A percentile compares a stretch with the other conserved stretches of the same genome.
phyloP scores from a whole-genome alignment of 1,284 basidiomycete genomes.

The Trametes versicolor region DNA sequence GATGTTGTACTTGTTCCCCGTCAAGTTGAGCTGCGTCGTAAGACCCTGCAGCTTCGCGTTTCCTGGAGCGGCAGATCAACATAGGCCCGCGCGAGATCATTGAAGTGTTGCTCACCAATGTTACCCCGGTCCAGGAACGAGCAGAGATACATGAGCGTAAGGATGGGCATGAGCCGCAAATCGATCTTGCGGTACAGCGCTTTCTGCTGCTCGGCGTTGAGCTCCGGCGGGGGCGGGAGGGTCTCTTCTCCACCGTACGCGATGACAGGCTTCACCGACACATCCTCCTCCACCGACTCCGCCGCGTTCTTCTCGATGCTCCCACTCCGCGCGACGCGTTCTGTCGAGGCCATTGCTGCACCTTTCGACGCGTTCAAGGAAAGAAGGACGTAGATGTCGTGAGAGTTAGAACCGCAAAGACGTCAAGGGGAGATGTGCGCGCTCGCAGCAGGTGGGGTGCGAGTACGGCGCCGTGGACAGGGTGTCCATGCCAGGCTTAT shows the following conservation, averaged over 20 bases:
- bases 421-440: background rate
- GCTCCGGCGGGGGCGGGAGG: slow-evolving; percentile 56
- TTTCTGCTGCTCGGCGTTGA: slow-evolving; percentile 62
- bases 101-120: slow-evolving; percentile 24
- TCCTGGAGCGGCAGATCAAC: slow-evolving; percentile 47
- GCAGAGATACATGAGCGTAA: slow-evolving; percentile 70
- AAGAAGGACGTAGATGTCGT: background rate
- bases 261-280: slow-evolving; percentile 17
- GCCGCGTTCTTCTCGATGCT: slow-evolving; percentile 28
- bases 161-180: slow-evolving; percentile 68
- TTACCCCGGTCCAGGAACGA: slow-evolving; percentile 72
- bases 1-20: slow-evolving; percentile 70
- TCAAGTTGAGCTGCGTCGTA: slow-evolving; percentile 59
- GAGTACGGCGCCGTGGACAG: slow-evolving; percentile 5
- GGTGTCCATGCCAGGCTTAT: background rate
- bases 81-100: too few relatives aligned
- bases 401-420: background rate
- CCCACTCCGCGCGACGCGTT: slow-evolving; percentile 12
- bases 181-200: slow-evolving; percentile 74
- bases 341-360: slow-evolving; percentile 21
- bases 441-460: slow-evolving; percentile 13
- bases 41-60: slow-evolving; percentile 75
- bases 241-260: slow-evolving; percentile 39
- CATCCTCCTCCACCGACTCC: slow-evolving; percentile 18
- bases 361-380: background rate